Percentiles rank a stretch among this genome's conserved stretches.
Evolutionary conservation across 2,329 filamentous ascomycete genomes (phyloP).

Genomic region (Cadophora sp.): DNA sequence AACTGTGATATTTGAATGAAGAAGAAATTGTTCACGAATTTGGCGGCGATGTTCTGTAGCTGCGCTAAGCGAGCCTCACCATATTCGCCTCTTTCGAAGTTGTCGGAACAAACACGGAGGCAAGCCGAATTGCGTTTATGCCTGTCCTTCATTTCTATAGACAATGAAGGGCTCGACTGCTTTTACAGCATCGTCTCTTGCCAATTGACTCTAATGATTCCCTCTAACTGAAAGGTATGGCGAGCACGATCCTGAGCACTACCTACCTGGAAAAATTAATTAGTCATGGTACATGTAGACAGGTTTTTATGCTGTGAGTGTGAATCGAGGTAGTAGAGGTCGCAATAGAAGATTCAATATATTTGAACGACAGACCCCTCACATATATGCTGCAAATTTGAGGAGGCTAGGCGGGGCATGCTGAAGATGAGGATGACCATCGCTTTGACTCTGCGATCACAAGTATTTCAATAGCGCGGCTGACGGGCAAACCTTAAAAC

Average conservation of each 20-base stretch:
- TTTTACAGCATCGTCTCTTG: too few species aligned
- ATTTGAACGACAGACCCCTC: not conserved
- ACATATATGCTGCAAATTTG: not conserved
- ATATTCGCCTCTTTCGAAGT: not conserved
- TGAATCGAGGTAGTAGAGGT: not conserved
- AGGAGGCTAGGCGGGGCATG: not conserved
- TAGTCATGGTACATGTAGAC: not conserved
- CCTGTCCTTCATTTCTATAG: too few species aligned
- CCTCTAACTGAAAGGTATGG: too few species aligned
- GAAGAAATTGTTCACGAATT: constrained; percentile 1
- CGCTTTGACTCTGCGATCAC: not conserved
- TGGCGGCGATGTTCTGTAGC: not conserved
- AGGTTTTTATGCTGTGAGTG: not conserved
- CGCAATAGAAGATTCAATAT: not conserved
- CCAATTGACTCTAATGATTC: too few species aligned
- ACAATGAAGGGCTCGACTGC: too few species aligned
- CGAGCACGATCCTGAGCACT: too few species aligned
- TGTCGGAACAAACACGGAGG: not conserved
- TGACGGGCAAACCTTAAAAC: not conserved
- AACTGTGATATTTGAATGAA: too few species aligned
- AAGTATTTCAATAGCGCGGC: not conserved
- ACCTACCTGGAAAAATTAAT: not conserved
- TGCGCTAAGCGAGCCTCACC: constrained; percentile 1
- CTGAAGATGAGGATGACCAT: not conserved
- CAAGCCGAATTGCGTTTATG: not conserved